Base-by-base conservation (phyloP, 495 filamentous ascomycete genomes). In the Monascus purpureus region DNA sequence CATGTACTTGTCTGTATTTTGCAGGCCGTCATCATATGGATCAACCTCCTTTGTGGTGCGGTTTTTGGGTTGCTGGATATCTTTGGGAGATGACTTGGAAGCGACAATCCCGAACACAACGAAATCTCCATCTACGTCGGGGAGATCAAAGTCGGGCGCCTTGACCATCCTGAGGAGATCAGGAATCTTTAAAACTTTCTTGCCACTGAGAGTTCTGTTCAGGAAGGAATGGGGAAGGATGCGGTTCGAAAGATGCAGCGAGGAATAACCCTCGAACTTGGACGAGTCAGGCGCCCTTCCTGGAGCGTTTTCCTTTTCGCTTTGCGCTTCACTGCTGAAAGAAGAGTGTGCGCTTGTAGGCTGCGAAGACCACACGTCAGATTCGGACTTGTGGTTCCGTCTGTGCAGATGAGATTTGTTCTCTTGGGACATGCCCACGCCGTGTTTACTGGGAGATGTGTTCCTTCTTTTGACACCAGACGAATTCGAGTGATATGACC, bases 101-200 rank as follows among this genome's bases (percentile, higher is more conserved):
- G 82, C 82, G 33, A 96, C 71, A 34, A 90, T 80, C 9, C 75
- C 90, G 36, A 95, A 75, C 6, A 94, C 71, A 16, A 96, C 82
- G 38, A 77, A 80, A 50, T 96, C 92, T 14, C 72, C 68, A 41
- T 92, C 82, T 13, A 88, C 61, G 27, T 90, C 77, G 2, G 92
- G 92, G 0, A 86, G 68, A 17, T 81, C 72, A 49, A 80, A 99
- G n/a, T 78, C 66, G 1, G 88, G 92, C 0, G 72, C 72, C 52
- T 83, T 88, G 32, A 99, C 71, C 8, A 65, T 67, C 39, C 76
- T 77, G 22, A 99, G 65, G 13, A 96, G 68, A 36, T 87, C 79
- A 1, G 92, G 86, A 32, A 96, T 71, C 8, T 70, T 67, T 33
- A 82, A 80, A 8, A 77, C 66, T 29, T 73, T 82, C 51, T 90